phyloP scores from a whole-genome alignment of 192 early-diverging fungal genomes.

The Obelidium mucronatum region DNA sequence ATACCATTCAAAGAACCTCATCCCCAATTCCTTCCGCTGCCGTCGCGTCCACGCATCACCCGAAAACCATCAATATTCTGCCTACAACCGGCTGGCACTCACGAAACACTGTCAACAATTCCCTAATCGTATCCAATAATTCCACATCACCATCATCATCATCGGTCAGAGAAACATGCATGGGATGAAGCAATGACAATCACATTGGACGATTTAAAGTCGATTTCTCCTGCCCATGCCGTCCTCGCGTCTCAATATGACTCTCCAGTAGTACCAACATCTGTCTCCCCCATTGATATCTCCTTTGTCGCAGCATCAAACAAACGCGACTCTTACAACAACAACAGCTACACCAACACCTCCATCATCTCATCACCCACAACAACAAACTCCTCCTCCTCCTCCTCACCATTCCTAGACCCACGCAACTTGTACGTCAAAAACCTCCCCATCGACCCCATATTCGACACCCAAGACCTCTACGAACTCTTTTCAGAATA shows the following conservation, averaged over 20 bases:
- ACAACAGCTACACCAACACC: neutral
- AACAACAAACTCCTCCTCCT: neutral
- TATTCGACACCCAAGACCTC: constrained; percentile 52
- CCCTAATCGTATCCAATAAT: constrained; percentile 7
- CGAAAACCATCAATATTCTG: neutral
- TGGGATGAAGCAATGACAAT: constrained; percentile 35
- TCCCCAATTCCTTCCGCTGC: neutral
- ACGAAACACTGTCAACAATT: constrained; percentile 14
- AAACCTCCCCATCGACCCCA: constrained; percentile 52
- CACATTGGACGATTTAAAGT: constrained; percentile 31
- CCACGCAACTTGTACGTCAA: constrained; percentile 59
- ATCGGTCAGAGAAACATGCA: neutral
- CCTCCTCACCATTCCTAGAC: constrained; percentile 34
- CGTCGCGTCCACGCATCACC: neutral
- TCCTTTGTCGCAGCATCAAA: neutral
- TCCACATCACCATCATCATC: neutral
- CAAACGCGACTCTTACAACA: neutral
- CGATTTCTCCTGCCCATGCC: constrained; percentile 25
- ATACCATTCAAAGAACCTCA: neutral
- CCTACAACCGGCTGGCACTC: constrained; percentile 34
- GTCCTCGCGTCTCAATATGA: constrained; percentile 25
- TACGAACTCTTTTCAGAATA: constrained; percentile 52
- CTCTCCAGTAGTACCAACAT: too few species aligned
- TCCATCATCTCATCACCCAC: neutral
- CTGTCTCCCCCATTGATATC: too few species aligned